phyloP scores from a whole-genome alignment of 1,284 basidiomycete genomes.

The Fistulinella cinereoalba region DNA sequence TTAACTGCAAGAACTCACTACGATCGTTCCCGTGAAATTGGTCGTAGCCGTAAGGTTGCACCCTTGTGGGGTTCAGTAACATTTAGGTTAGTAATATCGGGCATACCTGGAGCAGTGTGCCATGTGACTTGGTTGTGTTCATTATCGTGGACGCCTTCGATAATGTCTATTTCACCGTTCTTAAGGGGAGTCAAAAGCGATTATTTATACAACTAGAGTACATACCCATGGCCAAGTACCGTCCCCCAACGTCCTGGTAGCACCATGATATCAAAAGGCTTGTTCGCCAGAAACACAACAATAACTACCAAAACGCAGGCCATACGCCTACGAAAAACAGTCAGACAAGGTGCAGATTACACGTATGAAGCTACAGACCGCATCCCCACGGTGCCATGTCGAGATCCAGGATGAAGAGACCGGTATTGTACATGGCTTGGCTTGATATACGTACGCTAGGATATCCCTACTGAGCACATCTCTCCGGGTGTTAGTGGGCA shows the following conservation, averaged over 20 bases:
- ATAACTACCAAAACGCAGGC: slow-evolving; percentile 51
- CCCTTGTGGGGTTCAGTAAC: slow-evolving; percentile 33
- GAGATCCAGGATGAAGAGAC: slow-evolving; percentile 54
- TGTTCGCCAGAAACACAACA: slow-evolving; percentile 30
- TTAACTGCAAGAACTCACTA: slow-evolving; percentile 34
- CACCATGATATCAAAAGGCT: slow-evolving; percentile 11
- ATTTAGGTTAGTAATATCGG: neutral
- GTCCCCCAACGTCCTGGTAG: slow-evolving; percentile 34
- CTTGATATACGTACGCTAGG: slow-evolving; percentile 50
- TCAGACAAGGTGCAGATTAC: slow-evolving; percentile 2
- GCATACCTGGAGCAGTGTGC: slow-evolving; percentile 50
- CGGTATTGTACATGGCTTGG: slow-evolving; percentile 46
- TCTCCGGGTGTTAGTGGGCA: neutral
- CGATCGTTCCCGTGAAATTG: slow-evolving; percentile 47
- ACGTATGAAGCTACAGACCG: slow-evolving; percentile 32
- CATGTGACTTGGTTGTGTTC: slow-evolving; percentile 62
- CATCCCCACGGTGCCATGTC: slow-evolving; percentile 57
- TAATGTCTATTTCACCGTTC: slow-evolving; percentile 66
- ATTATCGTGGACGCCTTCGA: slow-evolving; percentile 63
- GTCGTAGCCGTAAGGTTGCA: slow-evolving; percentile 46
- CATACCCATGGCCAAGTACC: slow-evolving; percentile 49
- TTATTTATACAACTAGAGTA: slow-evolving; percentile 5
- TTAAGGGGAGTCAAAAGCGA: slow-evolving; percentile 22
- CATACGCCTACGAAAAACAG: slow-evolving; percentile 41
- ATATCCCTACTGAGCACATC: slow-evolving; percentile 1